Base-by-base conservation (phyloP, 1,284 basidiomycete species). In the Naganishia albida region DNA sequence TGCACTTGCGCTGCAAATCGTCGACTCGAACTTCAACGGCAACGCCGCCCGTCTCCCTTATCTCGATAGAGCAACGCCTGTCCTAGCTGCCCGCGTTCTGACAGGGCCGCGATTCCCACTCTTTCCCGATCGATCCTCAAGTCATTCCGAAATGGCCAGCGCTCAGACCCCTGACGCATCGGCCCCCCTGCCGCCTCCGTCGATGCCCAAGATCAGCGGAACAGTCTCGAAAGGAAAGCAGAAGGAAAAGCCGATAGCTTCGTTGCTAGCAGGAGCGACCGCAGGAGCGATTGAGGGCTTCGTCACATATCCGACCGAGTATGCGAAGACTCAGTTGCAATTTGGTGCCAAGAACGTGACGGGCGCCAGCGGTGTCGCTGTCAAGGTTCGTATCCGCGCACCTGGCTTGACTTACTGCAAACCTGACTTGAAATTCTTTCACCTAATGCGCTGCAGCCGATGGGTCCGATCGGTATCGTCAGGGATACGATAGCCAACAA, bases 201-300 rank as follows among this genome's bases (percentile, higher is more conserved):
- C 30, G n/a, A 20, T 60, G 8, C 38, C 57, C n/a, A 60, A 50
- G 39, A 23, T 49, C 16, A 25, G 46, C 7, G 57, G 57, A 23
- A 40, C 57, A 15, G 34, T 40, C 6, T 39, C 46, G 13, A 60
- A 60, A 34, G 57, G 46, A 7, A 63, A 63, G 25, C 48, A 40
- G 20, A 42, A 26, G 39, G 64, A 65, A 25, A 65, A 65, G 42
- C 56, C 64, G n/a, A 12, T 65, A 43, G 64, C 91, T 72, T 90
- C 90, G 16, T 78, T 95, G 67, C 80, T 92, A 65, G 95, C 95
- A 0, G 95, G 96, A 28, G 86, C 92, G n/a, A 89, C 89, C 0
- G 95, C 95, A 20, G 95, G 96, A 20, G 93, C 89, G 2, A 83
- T 97, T 56, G 95, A 98, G 82, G 92, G 83, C 10, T 83, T 84